These are phyloP conservation scores for Colletotrichum sojae DNA, from an alignment of 2,329 filamentous ascomycete species.

Conservation along the genomic window DNA sequence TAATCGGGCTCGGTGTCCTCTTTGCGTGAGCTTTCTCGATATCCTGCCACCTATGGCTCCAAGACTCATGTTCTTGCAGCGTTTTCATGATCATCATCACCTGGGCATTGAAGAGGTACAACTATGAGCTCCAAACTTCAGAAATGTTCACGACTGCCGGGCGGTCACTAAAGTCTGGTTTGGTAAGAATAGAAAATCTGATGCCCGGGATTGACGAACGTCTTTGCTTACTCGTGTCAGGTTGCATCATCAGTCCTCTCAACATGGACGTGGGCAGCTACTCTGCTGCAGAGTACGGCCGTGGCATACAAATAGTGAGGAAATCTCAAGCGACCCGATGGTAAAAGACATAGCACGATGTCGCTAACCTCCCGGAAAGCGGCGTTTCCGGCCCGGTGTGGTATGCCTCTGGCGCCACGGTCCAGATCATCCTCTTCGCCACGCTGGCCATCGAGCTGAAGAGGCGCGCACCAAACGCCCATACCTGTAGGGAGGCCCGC, in stretches of 20 bases:
- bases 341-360: too few species aligned
- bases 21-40: constrained; percentile 27
- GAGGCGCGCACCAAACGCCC: constrained; percentile 87
- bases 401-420: constrained; percentile 80
- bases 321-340: too few species aligned
- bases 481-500: constrained; percentile 64
- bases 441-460: constrained; percentile 93
- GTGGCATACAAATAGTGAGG: constrained; percentile 81
- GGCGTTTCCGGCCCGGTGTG: constrained; percentile 74
- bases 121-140: constrained; percentile 83
- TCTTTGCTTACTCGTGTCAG: not conserved
- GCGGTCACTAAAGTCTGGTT: constrained; percentile 87
- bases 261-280: constrained; percentile 94
- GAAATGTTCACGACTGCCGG: constrained; percentile 95
- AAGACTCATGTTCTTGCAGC: not conserved
- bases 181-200: constrained; percentile 58
- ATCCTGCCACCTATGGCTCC: not conserved
- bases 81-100: constrained; percentile 71
- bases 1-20: constrained; percentile 38
- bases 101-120: constrained; percentile 75
- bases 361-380: constrained; percentile 25
- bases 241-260: constrained; percentile 90
- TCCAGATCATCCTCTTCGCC: constrained; percentile 91
- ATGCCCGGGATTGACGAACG: too few species aligned
- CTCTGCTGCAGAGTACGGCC: constrained; percentile 82